Evolutionary conservation across 1,284 basidiomycete species (phyloP), one percentile per base, ranked within the genome.

Genomic region (Heterobasidion occidentale): DNA sequence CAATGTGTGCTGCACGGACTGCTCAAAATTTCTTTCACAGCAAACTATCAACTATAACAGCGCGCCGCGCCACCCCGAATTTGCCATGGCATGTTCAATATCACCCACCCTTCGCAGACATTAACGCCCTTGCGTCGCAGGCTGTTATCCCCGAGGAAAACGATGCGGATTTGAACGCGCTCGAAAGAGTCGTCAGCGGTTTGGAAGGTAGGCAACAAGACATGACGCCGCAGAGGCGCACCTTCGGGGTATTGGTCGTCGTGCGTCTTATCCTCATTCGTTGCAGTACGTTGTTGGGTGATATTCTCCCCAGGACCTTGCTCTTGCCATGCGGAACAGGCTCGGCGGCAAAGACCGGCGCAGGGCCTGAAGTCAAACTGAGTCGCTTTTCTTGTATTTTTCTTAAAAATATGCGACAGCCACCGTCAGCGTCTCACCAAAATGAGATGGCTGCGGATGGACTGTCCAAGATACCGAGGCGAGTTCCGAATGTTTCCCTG

Each of bases 291-390:
- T 27, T 27, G 27, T 27, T 27, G 27, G 11, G 15, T 27, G 4
- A 27, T 4, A 27, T 27, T 6, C 5, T 27, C n/a, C 20, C 27
- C 42, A 60, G 59, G 53, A 52, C 6, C 53, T 55, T 45, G 59
- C 59, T 45, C 54, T 53, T 20, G 56, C 53, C 19, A 57, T 60
- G 51, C 51, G 36, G 35, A 33, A 50, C 59, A 44, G 34, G 51
- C 44, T 38, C 15, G 7, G 20, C n/a, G 38, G 38, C 38, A n/a
- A 42, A n/a, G n/a, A 42, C 12, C 12, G n/a, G 11, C 38, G 38
- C 38, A 42, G 12, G 12, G 33, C 27, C 42, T 20, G 51, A 51
- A 36, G 51, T 27, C 27, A 27, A 27, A 27, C 4, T 6, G 27
- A 27, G 4, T 27, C 6, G 27, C 1, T 27, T 27, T 27, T 27